Evolutionary conservation across 768 basidiomycete species (phyloP).

Genomic region (Termitomyces sp.): DNA sequence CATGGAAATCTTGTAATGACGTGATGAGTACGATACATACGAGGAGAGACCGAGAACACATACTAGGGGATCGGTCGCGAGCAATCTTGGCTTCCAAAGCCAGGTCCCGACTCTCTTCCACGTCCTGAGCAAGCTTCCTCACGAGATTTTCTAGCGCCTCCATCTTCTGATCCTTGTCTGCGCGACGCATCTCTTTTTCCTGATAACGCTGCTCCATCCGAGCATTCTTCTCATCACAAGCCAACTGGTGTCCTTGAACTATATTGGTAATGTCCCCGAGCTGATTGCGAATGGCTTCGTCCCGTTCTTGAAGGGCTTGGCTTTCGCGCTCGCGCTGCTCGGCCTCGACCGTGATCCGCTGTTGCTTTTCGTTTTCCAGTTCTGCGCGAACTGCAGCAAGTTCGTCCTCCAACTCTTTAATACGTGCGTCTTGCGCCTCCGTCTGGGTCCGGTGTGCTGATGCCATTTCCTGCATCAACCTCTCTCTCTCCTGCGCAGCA

Average conservation of each 20-base stretch:
- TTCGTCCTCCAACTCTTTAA: slow-evolving; percentile 61
- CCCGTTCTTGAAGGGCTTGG: slow-evolving; percentile 54
- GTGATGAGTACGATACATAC: background rate
- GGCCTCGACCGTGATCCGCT: slow-evolving; percentile 54
- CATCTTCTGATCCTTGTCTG: slow-evolving; percentile 55
- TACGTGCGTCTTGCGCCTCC: slow-evolving; percentile 53
- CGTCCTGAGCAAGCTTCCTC: slow-evolving; percentile 51
- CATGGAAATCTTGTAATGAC: slow-evolving; percentile 46
- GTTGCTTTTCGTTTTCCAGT: slow-evolving; percentile 59
- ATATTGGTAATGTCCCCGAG: slow-evolving; percentile 71
- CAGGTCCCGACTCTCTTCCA: slow-evolving; percentile 46
- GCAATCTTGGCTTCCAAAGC: slow-evolving; percentile 52
- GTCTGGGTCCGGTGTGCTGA: slow-evolving; percentile 44
- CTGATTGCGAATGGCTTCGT: slow-evolving; percentile 58
- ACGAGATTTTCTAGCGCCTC: slow-evolving; percentile 62
- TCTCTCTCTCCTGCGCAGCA: slow-evolving; percentile 52
- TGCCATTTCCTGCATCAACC: slow-evolving; percentile 44
- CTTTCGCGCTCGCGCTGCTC: slow-evolving; percentile 62
- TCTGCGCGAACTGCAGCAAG: slow-evolving; percentile 54
- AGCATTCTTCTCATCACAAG: slow-evolving; percentile 56
- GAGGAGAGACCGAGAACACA: slow-evolving; percentile 18
- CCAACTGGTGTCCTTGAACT: slow-evolving; percentile 63
- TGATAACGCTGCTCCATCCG: slow-evolving; percentile 60
- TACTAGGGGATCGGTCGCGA: slow-evolving; percentile 57
- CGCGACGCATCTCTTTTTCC: slow-evolving; percentile 57